Evolutionary conservation across 495 filamentous ascomycete genomes (phyloP).

Genomic region (Penicillium odoratum): DNA sequence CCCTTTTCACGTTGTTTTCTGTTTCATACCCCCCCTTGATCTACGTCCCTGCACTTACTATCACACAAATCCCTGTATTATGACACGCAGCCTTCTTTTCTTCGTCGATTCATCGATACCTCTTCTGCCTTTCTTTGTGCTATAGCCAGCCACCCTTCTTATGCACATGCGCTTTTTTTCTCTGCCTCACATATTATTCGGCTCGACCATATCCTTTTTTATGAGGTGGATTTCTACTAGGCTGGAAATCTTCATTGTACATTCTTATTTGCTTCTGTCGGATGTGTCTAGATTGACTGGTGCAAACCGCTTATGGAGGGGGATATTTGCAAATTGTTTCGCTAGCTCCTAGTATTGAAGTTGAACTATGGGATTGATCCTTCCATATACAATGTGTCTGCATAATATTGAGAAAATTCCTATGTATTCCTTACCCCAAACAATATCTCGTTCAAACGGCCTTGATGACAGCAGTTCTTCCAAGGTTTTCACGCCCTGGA

Average conservation of each 20-base stretch:
- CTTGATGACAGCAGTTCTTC: no score
- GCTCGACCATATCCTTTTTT: neutral
- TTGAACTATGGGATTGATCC: neutral
- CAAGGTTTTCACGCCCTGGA: no score
- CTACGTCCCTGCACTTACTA: conserved; percentile 10
- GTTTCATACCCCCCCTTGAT: conserved; percentile 31
- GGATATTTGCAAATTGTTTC: neutral
- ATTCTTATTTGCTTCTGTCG: conserved; percentile 19
- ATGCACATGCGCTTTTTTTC: conserved; percentile 20
- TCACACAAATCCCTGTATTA: conserved; percentile 49
- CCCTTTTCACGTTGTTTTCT: conserved; percentile 16
- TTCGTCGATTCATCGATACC: conserved; percentile 30
- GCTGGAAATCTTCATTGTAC: conserved; percentile 26
- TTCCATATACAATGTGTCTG: neutral
- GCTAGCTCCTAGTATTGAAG: conserved; percentile 1
- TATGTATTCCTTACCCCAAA: no score
- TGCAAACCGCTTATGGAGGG: conserved; percentile 5
- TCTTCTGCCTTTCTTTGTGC: conserved; percentile 22
- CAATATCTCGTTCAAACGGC: no score
- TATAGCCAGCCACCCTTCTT: conserved; percentile 6
- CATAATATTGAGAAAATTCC: no score
- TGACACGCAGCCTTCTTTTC: conserved; percentile 35
- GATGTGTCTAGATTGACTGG: conserved; percentile 22
- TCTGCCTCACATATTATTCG: conserved; percentile 22
- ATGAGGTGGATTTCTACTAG: conserved; percentile 19